Evolutionary conservation across 1,284 basidiomycete species (phyloP).

Genomic region (Amylostereum areolatum): DNA sequence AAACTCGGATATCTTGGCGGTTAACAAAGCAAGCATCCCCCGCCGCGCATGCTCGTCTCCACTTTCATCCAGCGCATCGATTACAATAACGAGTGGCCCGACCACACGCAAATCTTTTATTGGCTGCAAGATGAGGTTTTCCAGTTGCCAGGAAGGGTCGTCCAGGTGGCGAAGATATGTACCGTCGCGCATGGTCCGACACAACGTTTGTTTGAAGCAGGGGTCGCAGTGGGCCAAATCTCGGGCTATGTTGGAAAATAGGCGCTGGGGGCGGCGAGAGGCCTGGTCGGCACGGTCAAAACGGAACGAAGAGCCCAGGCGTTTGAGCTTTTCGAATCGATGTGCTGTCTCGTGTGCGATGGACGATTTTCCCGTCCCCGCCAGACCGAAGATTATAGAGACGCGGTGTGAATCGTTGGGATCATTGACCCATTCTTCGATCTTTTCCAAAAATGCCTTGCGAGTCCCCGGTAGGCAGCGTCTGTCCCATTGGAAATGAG

Average conservation of each 20-base stretch:
- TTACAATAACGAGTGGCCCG: conserved; percentile 5
- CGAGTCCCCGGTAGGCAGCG: conserved; percentile 13
- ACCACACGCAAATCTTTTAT: neutral
- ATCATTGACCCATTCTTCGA: conserved; percentile 8
- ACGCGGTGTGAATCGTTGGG: neutral
- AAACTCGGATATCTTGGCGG: neutral
- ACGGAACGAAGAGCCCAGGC: conserved; percentile 14
- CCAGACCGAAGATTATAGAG: conserved; percentile 10
- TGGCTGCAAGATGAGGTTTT: neutral
- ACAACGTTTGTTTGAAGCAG: neutral
- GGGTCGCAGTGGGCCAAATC: neutral
- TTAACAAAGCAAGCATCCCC: conserved; percentile 6
- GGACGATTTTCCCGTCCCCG: conserved; percentile 13
- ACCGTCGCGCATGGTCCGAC: neutral
- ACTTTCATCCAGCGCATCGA: conserved; percentile 14
- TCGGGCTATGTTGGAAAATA: neutral
- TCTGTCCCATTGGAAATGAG: neutral
- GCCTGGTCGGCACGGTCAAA: conserved; percentile 6
- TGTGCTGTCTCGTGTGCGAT: conserved; percentile 13
- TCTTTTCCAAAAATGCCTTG: conserved; percentile 2
- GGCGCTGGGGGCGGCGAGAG: neutral
- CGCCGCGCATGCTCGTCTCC: neutral
- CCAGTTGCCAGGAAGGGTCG: conserved; percentile 5
- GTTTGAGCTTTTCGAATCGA: conserved; percentile 2
- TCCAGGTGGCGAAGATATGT: neutral